Evolutionary conservation across 2,329 filamentous ascomycete genomes (phyloP), one percentile per base, ranked within the genome.

Genomic region (Lachnellula hyalina): DNA sequence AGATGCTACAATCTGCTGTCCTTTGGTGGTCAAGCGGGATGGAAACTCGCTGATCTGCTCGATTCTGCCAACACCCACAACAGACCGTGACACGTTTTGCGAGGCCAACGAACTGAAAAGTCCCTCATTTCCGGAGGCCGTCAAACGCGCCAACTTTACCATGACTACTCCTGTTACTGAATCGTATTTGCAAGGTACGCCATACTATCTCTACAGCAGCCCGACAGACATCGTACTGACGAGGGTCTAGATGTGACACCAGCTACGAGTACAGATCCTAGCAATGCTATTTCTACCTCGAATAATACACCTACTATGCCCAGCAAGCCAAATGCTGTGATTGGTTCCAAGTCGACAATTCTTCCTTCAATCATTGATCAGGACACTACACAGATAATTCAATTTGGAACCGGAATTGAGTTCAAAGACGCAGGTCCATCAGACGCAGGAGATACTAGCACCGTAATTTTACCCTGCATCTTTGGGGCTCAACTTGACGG

Each of bases 401-500:
- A 19, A 36, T 59, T 52, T 55, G 60, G 54, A 7, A 55, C 51
- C 38, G 58, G 58, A 5, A n/a, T 61, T 17, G 40, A 54, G 12
- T 60, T 60, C 32, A 45, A 48, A 12, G 11, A 15, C 19, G 21
- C 49, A 49, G 36, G 17, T 5, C 41, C 48, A 47, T 5, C 36
- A 9, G 5, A 23, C 11, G 12, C 49, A 12, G 32, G 49, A 28
- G 21, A 47, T 17, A n/a, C 49, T 38, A 59, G 53, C 3, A 51
- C 54, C 15, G 56, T 66, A 3, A 56, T 66, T 6, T 50, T 66
- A 9, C 64, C 64, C 25, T 65, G 63, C 40, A 59, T 61, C 6
- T 60, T 64, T 40, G 64, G 64, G 11, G 58, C 63, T 14, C 52
- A 44, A 1, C 58, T 66, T 21, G 54, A 65, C 42, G 64, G 64